Base-by-base conservation (phyloP, 2,329 filamentous ascomycete genomes). In the Hymenoscyphus linearis region DNA sequence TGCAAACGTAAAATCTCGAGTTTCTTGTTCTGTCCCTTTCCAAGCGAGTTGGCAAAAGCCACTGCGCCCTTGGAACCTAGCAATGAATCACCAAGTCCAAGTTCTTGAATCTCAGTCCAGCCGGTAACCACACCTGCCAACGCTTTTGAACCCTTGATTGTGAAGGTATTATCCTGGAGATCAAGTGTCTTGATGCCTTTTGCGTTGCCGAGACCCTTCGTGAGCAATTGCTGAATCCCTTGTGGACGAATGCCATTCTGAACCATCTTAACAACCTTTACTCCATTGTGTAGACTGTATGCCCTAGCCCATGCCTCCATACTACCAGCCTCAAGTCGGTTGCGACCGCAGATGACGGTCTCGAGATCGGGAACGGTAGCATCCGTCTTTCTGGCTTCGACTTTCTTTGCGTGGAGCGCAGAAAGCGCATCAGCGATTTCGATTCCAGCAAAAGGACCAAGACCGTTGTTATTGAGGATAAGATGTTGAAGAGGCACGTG, bases 81-180 rank as follows among this genome's bases (percentile, higher is more conserved):
- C 55, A 96, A 81, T 60, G 91, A 96, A 75, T 99, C 95, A 52
- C 92, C 90, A 13, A 98, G 84, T 44, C 91, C 93, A 14, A 99
- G 82, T 76, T 98, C 95, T 66, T 85, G 82, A 55, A 99, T 80
- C 44, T 85, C 79, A 0, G 82, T 76, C 93, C 93, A 99, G 61
- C 82, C 82, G 1, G 84, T 80, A 25, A 93, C 82, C 5, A 91
- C 90, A 67, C 82, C 84, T 44, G 90, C 87, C 58, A 99, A 81
- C 12, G 91, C 91, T 69, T 81, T 87, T 34, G 91, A 90, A 26
- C 93, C 95, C 65, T 83, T 81, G 44, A 88, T 76, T 10, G 93
- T 98, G 74, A 98, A 98, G 0, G 95, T 98, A 78, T 99, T 99
- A 78, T 99, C 95, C 76, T 99, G 93, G 64, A 99, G 79, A 78